A percentile compares a stretch with the other conserved stretches of the same genome.
Evolutionary conservation across 2,329 filamentous ascomycete genomes (phyloP).

Genomic region (Xylaria polymorpha): DNA sequence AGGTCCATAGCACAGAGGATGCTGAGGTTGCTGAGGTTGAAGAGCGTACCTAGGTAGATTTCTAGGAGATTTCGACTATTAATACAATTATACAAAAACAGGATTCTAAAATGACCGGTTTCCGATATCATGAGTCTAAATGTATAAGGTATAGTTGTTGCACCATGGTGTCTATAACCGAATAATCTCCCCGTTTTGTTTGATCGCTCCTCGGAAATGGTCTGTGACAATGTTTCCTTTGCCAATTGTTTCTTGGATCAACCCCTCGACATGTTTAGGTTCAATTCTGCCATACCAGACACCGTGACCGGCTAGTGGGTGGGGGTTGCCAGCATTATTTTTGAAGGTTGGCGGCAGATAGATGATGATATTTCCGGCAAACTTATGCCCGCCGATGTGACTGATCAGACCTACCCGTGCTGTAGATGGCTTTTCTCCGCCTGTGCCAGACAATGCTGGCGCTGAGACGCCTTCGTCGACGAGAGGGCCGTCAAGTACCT

Average conservation of each 20-base stretch:
- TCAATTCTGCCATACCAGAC: constrained; percentile 87
- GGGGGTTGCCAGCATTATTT: constrained; percentile 55
- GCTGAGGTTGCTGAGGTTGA: not conserved
- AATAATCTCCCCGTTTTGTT: constrained; percentile 63
- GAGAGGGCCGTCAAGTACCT: constrained; percentile 61
- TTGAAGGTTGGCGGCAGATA: constrained; percentile 73
- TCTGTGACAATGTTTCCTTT: constrained; percentile 75
- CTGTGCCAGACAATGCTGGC: constrained; percentile 43
- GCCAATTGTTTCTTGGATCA: constrained; percentile 76
- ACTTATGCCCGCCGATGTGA: constrained; percentile 87
- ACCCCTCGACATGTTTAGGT: constrained; percentile 79
- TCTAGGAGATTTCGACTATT: not conserved
- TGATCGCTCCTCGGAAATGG: constrained; percentile 77
- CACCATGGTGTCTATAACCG: constrained; percentile 52
- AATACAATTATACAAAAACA: not conserved
- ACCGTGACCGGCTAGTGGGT: constrained; percentile 75
- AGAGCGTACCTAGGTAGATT: not conserved
- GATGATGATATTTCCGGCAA: constrained; percentile 84
- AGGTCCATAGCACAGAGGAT: no score
- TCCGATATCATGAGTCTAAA: not conserved
- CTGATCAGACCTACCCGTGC: constrained; percentile 77
- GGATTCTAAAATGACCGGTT: not conserved
- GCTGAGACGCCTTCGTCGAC: constrained; percentile 52
- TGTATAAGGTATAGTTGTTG: not conserved
- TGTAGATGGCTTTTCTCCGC: constrained; percentile 47